phyloP scores from a whole-genome alignment of 352 stramenopile genomes.

The Pythium oligandrum region DNA sequence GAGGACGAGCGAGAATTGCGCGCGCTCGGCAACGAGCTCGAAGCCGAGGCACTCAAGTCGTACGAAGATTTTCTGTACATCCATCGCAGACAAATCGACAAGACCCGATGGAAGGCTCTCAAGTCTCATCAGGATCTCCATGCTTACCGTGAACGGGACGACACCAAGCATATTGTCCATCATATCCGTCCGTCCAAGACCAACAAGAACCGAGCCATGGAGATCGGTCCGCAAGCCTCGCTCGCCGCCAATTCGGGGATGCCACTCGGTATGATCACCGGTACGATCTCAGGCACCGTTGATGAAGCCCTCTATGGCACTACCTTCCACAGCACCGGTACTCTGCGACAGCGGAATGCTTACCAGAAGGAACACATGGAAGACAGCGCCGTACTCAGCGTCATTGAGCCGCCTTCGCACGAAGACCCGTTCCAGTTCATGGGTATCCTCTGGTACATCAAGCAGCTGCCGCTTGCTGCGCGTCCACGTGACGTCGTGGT shows the following conservation, averaged over 20 bases:
- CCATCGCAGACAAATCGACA: constrained; percentile 22
- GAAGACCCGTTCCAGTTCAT: constrained; percentile 34
- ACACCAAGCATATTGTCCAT: background rate
- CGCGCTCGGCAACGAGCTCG: constrained; percentile 18
- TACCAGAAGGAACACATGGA: constrained; percentile 29
- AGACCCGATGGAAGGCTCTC: constrained; percentile 33
- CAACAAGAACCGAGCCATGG: constrained; percentile 9
- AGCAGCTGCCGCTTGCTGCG: constrained; percentile 23
- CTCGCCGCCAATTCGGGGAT: constrained; percentile 37
- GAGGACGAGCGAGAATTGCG: constrained; percentile 28
- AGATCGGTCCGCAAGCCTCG: constrained; percentile 38
- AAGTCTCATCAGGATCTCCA: constrained; percentile 28
- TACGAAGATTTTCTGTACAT: constrained; percentile 36
- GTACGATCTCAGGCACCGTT: constrained; percentile 32
- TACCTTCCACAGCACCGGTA: constrained; percentile 32
- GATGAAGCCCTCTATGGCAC: constrained; percentile 51
- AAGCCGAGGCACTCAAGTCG: constrained; percentile 24
- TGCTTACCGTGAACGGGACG: constrained; percentile 27
- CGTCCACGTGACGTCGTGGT: constrained; percentile 38
- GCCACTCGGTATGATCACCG: constrained; percentile 21
- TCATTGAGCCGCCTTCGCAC: constrained; percentile 15
- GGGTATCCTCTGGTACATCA: constrained; percentile 25
- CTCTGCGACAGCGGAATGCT: constrained; percentile 22
- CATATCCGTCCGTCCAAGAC: background rate
- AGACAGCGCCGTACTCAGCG: constrained; percentile 21